Percentiles rank a stretch among this genome's conserved stretches.
Conservation (phyloP, 2,329 filamentous ascomycete species). For the Cryphonectria radicalis region DNA sequence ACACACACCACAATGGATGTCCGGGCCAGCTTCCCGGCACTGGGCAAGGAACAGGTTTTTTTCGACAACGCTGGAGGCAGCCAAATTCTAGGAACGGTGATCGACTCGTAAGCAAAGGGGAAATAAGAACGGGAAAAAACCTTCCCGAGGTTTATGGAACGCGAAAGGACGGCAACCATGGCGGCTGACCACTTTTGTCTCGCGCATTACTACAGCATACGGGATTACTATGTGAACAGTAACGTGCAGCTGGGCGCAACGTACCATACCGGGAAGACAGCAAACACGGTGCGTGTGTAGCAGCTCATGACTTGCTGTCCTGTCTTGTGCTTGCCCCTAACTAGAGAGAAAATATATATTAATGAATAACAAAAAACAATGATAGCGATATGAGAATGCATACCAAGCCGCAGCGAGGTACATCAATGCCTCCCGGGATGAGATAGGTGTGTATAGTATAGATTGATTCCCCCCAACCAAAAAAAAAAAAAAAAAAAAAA, state of each 20-base stretch:
- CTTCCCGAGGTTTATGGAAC: not conserved
- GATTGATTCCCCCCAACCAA: not conserved
- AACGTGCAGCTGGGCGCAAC: slow-evolving; percentile 79
- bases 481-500: too few relatives aligned
- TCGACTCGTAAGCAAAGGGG: slow-evolving; percentile 59
- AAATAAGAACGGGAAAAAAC: not conserved
- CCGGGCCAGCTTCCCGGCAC: slow-evolving; percentile 68
- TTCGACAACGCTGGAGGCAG: slow-evolving; percentile 81
- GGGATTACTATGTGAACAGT: slow-evolving; percentile 65
- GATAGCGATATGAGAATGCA: slow-evolving; percentile 58
- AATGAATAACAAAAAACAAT: not conserved
- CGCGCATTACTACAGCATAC: slow-evolving; percentile 54
- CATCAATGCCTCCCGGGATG: slow-evolving; percentile 68
- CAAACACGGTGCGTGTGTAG: slow-evolving; percentile 48
- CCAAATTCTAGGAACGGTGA: slow-evolving; percentile 69
- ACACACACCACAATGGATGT: slow-evolving; percentile 50
- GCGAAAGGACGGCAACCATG: not conserved
- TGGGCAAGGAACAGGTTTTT: slow-evolving; percentile 68
- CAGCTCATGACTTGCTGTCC: not conserved
- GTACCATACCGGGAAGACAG: slow-evolving; percentile 63
- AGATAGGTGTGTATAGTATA: slow-evolving; percentile 57
- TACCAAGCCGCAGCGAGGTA: slow-evolving; percentile 70
- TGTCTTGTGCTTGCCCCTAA: not conserved
- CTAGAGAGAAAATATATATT: not conserved
- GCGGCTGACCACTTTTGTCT: not conserved